These are phyloP conservation scores for Aspergillus sparsus DNA, from an alignment of 495 filamentous ascomycete species.

Conservation along the genomic window DNA sequence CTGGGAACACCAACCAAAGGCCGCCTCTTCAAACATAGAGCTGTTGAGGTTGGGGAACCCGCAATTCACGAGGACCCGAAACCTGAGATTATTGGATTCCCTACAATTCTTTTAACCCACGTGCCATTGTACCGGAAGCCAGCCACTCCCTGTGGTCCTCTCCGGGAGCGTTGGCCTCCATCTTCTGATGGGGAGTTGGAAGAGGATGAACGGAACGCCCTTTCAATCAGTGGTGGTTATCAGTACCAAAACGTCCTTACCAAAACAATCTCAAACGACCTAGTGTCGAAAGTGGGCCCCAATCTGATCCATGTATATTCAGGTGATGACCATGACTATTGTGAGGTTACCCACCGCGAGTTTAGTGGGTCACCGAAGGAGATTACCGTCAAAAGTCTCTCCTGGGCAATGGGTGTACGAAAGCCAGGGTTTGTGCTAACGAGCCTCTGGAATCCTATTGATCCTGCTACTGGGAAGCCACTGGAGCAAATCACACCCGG, in stretches of 20 bases:
- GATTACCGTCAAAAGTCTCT: conserved; percentile 91
- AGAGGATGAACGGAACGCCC: conserved; percentile 75
- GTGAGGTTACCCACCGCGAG: conserved; percentile 75
- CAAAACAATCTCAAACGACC: conserved; percentile 65
- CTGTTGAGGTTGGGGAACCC: conserved; percentile 32
- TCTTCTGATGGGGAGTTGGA: conserved; percentile 60
- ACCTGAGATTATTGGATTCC: conserved; percentile 54
- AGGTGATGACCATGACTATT: conserved; percentile 98
- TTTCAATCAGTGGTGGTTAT: conserved; percentile 73
- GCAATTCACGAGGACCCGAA: conserved; percentile 28
- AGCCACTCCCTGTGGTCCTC: conserved; percentile 87
- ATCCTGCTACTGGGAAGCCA: conserved; percentile 58
- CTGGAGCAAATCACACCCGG: conserved; percentile 37
- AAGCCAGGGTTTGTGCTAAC: conserved; percentile 85
- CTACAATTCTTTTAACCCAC: conserved; percentile 84
- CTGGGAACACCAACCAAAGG: conserved; percentile 45
- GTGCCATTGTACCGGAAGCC: conserved; percentile 81
- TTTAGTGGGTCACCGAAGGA: conserved; percentile 71
- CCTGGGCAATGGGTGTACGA: conserved; percentile 95
- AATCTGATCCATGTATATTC: conserved; percentile 77
- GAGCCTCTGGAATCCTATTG: conserved; percentile 89
- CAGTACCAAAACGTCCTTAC: conserved; percentile 96
- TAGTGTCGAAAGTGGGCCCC: conserved; percentile 73
- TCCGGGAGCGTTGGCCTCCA: conserved; percentile 78
- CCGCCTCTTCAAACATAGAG: conserved; percentile 51